Percentiles rank a stretch among this genome's conserved stretches.
Evolutionary conservation across 495 filamentous ascomycete genomes (phyloP).

Genomic region (Hypoxylon fuscum): DNA sequence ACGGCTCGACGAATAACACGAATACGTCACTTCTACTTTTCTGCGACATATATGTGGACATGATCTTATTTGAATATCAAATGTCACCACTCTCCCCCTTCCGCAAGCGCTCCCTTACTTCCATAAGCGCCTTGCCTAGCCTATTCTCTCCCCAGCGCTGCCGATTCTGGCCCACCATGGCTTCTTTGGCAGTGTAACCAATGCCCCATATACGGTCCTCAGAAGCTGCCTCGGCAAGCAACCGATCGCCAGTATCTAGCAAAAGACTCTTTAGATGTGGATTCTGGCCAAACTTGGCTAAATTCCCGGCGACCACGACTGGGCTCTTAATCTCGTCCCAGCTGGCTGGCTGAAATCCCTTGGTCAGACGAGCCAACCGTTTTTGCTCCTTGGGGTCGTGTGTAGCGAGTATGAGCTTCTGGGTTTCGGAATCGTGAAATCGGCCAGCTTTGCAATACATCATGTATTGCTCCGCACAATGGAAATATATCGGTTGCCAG

Average conservation of each 20-base stretch:
- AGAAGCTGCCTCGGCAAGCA: conserved; percentile 44
- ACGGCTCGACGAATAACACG: too few relatives aligned
- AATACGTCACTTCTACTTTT: too few relatives aligned
- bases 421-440: conserved; percentile 40
- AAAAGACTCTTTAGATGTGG: conserved; percentile 39
- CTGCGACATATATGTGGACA: too few relatives aligned
- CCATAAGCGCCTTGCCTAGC: conserved; percentile 45
- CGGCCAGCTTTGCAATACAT: conserved; percentile 50
- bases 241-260: conserved; percentile 41
- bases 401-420: conserved; percentile 35
- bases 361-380: conserved; percentile 37
- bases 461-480: conserved; percentile 50
- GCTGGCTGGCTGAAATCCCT: conserved; percentile 34
- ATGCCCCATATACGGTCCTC: conserved; percentile 49
- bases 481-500: conserved; percentile 40
- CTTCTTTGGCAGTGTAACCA: conserved; percentile 45
- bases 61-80: not conserved
- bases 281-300: conserved; percentile 48
- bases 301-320: conserved; percentile 43
- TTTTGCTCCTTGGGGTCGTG: conserved; percentile 44
- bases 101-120: conserved; percentile 38
- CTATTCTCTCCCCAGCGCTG: conserved; percentile 43
- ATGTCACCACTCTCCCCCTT: conserved; percentile 3
- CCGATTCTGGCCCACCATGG: conserved; percentile 31
- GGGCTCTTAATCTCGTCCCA: conserved; percentile 41